Base-by-base conservation (phyloP, 2,329 filamentous ascomycete genomes). In the Hymenoscyphus scutula region DNA sequence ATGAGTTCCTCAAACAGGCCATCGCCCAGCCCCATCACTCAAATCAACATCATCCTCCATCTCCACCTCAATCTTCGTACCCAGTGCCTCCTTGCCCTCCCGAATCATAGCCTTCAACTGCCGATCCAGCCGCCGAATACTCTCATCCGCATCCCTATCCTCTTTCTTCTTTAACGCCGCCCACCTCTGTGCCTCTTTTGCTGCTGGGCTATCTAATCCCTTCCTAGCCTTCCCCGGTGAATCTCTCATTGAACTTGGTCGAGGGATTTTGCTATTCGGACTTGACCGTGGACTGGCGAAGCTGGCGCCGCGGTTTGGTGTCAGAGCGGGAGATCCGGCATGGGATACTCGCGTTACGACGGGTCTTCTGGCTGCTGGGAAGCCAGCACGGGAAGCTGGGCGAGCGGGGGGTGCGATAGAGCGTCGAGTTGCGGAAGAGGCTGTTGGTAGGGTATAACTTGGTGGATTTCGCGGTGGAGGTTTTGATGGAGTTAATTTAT, bases 31-130 rank as follows among this genome's bases (percentile, higher is more conserved):
- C 34, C 34, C 34, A 13, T 23, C 45, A 51, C n/a, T 51, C 5
- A 62, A 32, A 32, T 58, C 60, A 48, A 62, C 45, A 58, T 70
- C 69, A 62, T 72, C 69, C 41, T 70, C 66, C 37, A 68, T 66
- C 55, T 71, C 69, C 30, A 72, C 67, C 51, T 69, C 67, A 1
- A 73, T 64, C 48, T 80, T 89, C 23, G 89, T 90, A 1, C 89
- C 93, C 19, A 99, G 77, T 1, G 95, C 95, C 75, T 95, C 89
- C 69, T 89, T 89, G 0, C 93, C 95, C 76, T 98, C 89, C 1
- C 88, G 83, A 60, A 99, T 96, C 89, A 99, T 92, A 37, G 88
- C 89, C 72, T 90, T 85, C 56, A 98, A 79, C 69, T 90, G 86
- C 56, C 85, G 82, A 73, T 95, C 96, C 76, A 98, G 87, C 29